Percentiles rank a stretch among this genome's conserved stretches.
These are phyloP conservation scores for Pseudogymnoascus sp. DNA, from an alignment of 2,329 filamentous ascomycete genomes.

Conservation along the genomic window DNA sequence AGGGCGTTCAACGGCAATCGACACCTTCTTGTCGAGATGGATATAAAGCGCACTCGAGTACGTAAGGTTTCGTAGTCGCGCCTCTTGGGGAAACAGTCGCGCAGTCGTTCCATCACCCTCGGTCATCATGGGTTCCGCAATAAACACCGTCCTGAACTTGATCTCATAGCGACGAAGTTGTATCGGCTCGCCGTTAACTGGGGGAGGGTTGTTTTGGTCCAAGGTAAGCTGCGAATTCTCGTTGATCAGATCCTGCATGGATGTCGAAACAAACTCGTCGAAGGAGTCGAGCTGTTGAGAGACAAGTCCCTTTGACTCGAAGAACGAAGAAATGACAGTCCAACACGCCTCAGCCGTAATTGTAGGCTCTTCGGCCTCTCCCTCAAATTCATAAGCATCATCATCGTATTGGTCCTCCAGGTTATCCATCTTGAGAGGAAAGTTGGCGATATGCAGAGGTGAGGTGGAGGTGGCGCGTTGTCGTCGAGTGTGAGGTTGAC, in stretches of 20 bases:
- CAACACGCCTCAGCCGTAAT: conserved; percentile 98
- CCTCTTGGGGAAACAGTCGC: conserved; percentile 86
- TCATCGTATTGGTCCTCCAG: conserved; percentile 40
- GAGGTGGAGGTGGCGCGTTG: conserved; percentile 10
- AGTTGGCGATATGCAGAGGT: neutral
- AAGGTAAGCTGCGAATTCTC: conserved; percentile 89
- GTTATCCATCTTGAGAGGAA: conserved; percentile 24
- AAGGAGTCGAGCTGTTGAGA: conserved; percentile 98
- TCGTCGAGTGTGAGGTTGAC: neutral
- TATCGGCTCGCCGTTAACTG: conserved; percentile 67
- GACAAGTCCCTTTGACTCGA: conserved; percentile 89
- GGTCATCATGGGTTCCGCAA: conserved; percentile 82
- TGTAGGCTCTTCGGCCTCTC: conserved; percentile 56
- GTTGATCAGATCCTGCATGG: conserved; percentile 88
- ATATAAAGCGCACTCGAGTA: conserved; percentile 90
- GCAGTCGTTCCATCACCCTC: conserved; percentile 86
- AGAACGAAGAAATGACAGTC: conserved; percentile 95
- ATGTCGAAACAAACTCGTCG: conserved; percentile 90
- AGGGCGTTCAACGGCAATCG: conserved; percentile 69
- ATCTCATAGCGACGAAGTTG: conserved; percentile 89
- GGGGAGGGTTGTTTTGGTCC: conserved; percentile 79
- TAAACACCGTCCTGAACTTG: conserved; percentile 82
- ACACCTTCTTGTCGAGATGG: conserved; percentile 76
- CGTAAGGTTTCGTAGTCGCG: conserved; percentile 87
- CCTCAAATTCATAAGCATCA: conserved; percentile 59